Percentiles rank a stretch among this genome's conserved stretches.
Conservation (phyloP, 257 asterid genomes). For the Penstemon newberryi region DNA sequence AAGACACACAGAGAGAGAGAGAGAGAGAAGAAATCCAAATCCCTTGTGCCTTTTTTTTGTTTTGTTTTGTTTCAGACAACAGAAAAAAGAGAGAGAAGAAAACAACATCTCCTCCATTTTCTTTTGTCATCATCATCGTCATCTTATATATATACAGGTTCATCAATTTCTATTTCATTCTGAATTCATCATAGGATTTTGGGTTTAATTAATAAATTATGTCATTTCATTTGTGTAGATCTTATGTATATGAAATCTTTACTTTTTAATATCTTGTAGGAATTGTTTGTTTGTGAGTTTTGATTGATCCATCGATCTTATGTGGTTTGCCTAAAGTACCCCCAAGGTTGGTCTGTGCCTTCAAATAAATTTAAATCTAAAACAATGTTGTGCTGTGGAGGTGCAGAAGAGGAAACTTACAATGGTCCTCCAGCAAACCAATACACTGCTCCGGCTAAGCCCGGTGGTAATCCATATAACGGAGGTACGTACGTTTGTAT, state of each 20-base stretch:
- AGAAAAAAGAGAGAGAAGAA: constrained; percentile 1
- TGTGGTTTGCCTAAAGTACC: constrained; percentile 12
- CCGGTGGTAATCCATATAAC: constrained; percentile 54
- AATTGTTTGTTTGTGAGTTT: neutral
- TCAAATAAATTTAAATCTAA: neutral
- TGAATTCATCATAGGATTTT: constrained; percentile 18
- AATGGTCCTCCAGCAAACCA: constrained; percentile 69
- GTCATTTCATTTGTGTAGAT: neutral
- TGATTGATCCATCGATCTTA: constrained; percentile 1
- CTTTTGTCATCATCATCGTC: neutral
- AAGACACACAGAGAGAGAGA: constrained; percentile 1
- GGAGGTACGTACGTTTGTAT: constrained; percentile 26
- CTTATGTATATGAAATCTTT: too few species aligned
- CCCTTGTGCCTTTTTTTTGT: constrained; percentile 1
- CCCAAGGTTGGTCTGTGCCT: constrained; percentile 19
- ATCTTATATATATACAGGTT: constrained; percentile 26
- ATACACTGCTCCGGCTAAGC: constrained; percentile 60
- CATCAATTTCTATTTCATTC: neutral
- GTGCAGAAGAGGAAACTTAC: constrained; percentile 67
- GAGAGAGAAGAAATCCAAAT: constrained; percentile 1
- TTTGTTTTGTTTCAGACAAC: neutral
- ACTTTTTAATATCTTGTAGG: constrained; percentile 8
- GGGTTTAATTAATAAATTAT: neutral
- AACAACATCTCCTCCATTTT: constrained; percentile 18
- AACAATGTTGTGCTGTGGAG: constrained; percentile 83